Percentiles rank a stretch among this genome's conserved stretches.
phyloP scores from a whole-genome alignment of 345 rosid species.

The Noccaea bulbosa region DNA sequence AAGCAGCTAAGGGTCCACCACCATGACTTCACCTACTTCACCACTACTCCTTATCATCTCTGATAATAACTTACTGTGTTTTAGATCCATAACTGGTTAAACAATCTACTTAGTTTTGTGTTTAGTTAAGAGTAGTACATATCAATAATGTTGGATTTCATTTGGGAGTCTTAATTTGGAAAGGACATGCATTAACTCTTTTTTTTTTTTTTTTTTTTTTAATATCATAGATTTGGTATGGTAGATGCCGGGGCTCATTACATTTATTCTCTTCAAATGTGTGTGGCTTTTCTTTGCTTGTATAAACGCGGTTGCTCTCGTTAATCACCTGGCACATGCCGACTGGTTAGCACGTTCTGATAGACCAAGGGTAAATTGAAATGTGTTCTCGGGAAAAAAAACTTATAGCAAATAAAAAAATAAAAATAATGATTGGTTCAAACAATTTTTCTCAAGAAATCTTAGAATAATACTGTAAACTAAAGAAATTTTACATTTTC shows the following conservation, averaged over 20 bases:
- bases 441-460: not conserved
- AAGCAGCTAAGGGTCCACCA: constrained; percentile 94
- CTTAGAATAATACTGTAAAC: not conserved
- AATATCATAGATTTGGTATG: not conserved
- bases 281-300: constrained; percentile 8
- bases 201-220: not conserved
- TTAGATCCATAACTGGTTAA: constrained; percentile 14
- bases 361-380: not conserved
- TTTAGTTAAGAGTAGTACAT: constrained; percentile 30
- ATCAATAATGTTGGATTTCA: constrained; percentile 2
- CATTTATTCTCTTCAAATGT: not conserved
- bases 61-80: constrained; percentile 22
- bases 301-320: not conserved
- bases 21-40: constrained; percentile 95
- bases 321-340: not conserved
- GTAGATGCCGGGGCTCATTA: not conserved
- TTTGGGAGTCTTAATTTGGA: not conserved
- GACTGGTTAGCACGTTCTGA: constrained; percentile 2
- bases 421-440: too few species aligned
- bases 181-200: not conserved
- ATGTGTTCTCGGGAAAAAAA: not conserved
- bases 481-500: too few species aligned
- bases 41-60: constrained; percentile 43
- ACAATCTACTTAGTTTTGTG: constrained; percentile 23
- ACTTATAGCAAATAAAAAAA: too few species aligned